Conservation (phyloP, 2,329 filamentous ascomycete genomes). For the Aspergillus eucalypticola region DNA sequence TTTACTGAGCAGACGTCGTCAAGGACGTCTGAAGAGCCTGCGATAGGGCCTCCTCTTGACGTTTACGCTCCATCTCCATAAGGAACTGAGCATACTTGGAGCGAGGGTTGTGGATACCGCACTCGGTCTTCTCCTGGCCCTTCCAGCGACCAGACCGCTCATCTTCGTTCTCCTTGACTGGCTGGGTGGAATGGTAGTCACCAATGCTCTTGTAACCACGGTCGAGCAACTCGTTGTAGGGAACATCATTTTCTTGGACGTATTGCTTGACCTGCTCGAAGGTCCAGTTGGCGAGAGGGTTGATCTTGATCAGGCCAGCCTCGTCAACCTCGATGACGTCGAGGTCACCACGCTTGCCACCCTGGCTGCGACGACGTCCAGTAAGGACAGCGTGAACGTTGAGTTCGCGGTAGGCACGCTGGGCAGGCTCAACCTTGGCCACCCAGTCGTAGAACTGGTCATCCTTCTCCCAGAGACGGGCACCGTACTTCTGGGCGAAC, state of each 20-base stretch:
- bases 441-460: slow-evolving; percentile 93
- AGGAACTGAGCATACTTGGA: slow-evolving; percentile 88
- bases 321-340: slow-evolving; percentile 93
- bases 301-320: slow-evolving; percentile 91
- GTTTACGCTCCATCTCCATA: slow-evolving; percentile 69
- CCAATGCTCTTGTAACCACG: slow-evolving; percentile 96
- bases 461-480: slow-evolving; percentile 79
- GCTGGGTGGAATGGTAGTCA: slow-evolving; percentile 96
- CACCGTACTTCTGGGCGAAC: slow-evolving; percentile 80
- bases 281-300: slow-evolving; percentile 91
- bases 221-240: slow-evolving; percentile 90
- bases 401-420: slow-evolving; percentile 85
- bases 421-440: slow-evolving; percentile 94
- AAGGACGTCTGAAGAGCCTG: slow-evolving; percentile 44
- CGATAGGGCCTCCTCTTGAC: slow-evolving; percentile 57
- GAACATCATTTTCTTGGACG: slow-evolving; percentile 80
- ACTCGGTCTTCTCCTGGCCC: slow-evolving; percentile 93
- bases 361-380: slow-evolving; percentile 86
- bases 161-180: slow-evolving; percentile 87
- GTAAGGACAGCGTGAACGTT: slow-evolving; percentile 89
- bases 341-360: slow-evolving; percentile 85
- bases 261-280: slow-evolving; percentile 90
- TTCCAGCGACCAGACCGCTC: slow-evolving; percentile 97
- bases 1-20: slow-evolving; percentile 30
- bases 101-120: slow-evolving; percentile 97